These are phyloP conservation scores for Candida verbasci DNA, from an alignment of 805 yeast species.

Conservation along the genomic window DNA sequence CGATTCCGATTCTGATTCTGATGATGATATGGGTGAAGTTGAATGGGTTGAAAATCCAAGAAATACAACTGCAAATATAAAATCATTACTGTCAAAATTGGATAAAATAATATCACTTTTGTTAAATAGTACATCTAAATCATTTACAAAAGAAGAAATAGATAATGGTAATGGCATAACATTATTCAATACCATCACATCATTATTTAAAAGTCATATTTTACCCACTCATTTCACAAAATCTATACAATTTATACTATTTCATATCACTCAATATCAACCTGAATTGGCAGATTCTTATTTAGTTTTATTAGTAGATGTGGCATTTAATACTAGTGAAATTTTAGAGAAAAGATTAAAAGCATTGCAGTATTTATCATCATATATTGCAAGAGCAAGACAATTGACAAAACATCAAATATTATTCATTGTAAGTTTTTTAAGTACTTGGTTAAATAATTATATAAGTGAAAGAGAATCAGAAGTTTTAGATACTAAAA, in stretches of 20 bases:
- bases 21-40: conserved; percentile 33
- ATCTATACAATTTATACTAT: conserved; percentile 79
- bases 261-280: conserved; percentile 76
- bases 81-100: conserved; percentile 58
- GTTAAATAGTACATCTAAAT: conserved; percentile 44
- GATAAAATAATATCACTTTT: conserved; percentile 65
- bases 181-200: conserved; percentile 67
- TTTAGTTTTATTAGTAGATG: conserved; percentile 74
- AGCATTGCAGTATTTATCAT: conserved; percentile 87
- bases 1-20: conserved; percentile 32
- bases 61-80: conserved; percentile 42
- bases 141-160: conserved; percentile 48
- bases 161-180: conserved; percentile 61
- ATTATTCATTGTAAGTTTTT: conserved; percentile 73
- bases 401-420: conserved; percentile 68
- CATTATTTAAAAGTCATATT: conserved; percentile 75
- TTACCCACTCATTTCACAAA: conserved; percentile 90
- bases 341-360: conserved; percentile 73
- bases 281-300: conserved; percentile 82
- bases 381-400: conserved; percentile 85
- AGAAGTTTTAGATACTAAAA: conserved; percentile 54
- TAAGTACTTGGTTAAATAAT: conserved; percentile 78
- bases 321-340: conserved; percentile 69
- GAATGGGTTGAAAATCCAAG: conserved; percentile 40
- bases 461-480: conserved; percentile 80